Percentiles rank a stretch among this genome's conserved stretches.
Evolutionary conservation across 768 basidiomycete genomes (phyloP).

Genomic region (Hericium erinaceus): DNA sequence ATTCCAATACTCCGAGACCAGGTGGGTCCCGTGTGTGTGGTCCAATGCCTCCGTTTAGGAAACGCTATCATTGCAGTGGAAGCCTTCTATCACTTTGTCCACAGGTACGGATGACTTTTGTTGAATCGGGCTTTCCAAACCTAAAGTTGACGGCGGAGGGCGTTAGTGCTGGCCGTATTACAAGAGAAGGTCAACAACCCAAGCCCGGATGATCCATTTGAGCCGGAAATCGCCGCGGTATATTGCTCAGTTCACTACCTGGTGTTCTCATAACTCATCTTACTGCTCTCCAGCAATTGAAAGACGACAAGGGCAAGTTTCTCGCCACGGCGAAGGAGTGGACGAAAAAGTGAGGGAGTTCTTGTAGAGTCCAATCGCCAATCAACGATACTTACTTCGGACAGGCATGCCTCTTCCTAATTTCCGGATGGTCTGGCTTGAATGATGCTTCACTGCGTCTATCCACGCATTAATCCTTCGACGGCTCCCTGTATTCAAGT

Average conservation of each 20-base stretch:
- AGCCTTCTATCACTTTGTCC: constrained; percentile 66
- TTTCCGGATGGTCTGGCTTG: no score
- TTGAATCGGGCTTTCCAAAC: background rate
- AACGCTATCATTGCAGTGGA: constrained; percentile 51
- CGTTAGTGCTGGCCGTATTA: constrained; percentile 59
- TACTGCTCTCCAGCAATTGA: constrained; percentile 42
- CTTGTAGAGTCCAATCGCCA: background rate
- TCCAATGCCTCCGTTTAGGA: background rate
- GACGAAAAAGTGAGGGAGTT: constrained; percentile 62
- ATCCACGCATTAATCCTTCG: no score
- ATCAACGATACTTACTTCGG: background rate
- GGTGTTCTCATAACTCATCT: background rate
- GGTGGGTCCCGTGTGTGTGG: constrained; percentile 31
- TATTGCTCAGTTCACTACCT: constrained; percentile 17
- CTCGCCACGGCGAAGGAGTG: constrained; percentile 69
- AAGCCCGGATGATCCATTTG: constrained; percentile 81
- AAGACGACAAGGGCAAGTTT: constrained; percentile 71
- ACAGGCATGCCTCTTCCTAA: no score
- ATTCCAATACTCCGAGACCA: constrained; percentile 79
- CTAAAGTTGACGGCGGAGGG: background rate
- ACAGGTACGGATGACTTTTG: constrained; percentile 37
- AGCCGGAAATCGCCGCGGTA: constrained; percentile 80
- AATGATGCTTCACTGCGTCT: no score
- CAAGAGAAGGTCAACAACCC: constrained; percentile 86
- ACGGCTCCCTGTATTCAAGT: no score